Base-by-base conservation (phyloP, 2,329 filamentous ascomycete species). In the Fusarium foetens region DNA sequence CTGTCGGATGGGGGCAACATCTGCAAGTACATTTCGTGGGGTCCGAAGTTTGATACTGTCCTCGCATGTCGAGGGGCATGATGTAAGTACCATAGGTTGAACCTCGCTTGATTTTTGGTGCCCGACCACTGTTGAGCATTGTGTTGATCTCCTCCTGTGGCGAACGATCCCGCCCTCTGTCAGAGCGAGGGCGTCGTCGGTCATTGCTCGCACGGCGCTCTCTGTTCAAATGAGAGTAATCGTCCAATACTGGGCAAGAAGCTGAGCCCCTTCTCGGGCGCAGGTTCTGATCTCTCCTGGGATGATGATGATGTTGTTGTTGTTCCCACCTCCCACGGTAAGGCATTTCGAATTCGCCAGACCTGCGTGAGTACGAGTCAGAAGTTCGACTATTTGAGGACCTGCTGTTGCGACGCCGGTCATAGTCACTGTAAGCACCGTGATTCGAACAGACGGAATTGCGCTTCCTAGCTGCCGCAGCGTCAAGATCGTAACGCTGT, bases 81-180 rank as follows among this genome's bases (percentile, higher is more conserved):
- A 74, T 71, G 64, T 75, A 77, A 27, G 75, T 75, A 17, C 74
- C 74, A 8, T 75, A 74, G 1, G 70, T 77, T 29, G 62, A 60
- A 7, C 35, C 49, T 25, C 42, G 45, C 21, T 21, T 31, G 13
- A 45, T 12, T 36, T 33, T 41, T 29, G 48, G 35, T 27, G 54
- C 58, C 54, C 42, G 62, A 3, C 53, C 31, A 14, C 54, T 43
- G 25, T 70, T 61, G 38, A 51, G 21, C 14, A 14, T 53, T 17
- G 53, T 58, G 35, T 64, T 59, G n/a, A 38, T 39, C 21, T 63
- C 67, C 29, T 58, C 49, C 38, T 43, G 68, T 9, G 53, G 61
- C 33, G 43, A 23, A 25, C 27, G 45, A 46, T 53, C 43, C 33
- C 25, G 39, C 17, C 66, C 36, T 49, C 21, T 35, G 19, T 52